Evolutionary conservation across 2,329 filamentous ascomycete genomes (phyloP).

Genomic region (Penicillium polonicum): DNA sequence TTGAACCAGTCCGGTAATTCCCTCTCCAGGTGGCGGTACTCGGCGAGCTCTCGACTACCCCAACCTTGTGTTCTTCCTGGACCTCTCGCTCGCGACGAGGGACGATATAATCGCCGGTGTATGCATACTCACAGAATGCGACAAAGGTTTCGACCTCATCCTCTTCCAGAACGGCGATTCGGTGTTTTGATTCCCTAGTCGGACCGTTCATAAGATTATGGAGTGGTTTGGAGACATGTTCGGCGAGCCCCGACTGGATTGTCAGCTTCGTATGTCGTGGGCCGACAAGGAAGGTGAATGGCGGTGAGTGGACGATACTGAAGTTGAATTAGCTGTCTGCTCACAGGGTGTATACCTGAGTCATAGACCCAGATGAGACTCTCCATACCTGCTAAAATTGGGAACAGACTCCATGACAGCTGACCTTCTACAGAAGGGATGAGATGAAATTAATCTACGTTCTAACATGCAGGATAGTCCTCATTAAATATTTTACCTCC

Average conservation of each 20-base stretch:
- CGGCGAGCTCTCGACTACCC: slow-evolving; percentile 12
- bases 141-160: slow-evolving; percentile 51
- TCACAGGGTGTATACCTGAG: neutral
- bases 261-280: slow-evolving; percentile 47
- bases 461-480: neutral
- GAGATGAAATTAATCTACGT: neutral
- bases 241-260: slow-evolving; percentile 47
- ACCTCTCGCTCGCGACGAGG: slow-evolving; percentile 22
- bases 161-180: slow-evolving; percentile 46
- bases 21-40: slow-evolving; percentile 19
- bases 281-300: slow-evolving; percentile 50
- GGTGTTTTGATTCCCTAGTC: slow-evolving; percentile 46
- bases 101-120: slow-evolving; percentile 49
- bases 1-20: slow-evolving; percentile 22
- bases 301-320: slow-evolving; percentile 46
- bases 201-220: slow-evolving; percentile 47
- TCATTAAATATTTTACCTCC: slow-evolving; percentile 3
- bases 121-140: slow-evolving; percentile 51
- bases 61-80: slow-evolving; percentile 21
- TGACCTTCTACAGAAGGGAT: slow-evolving; percentile 7
- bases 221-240: slow-evolving; percentile 46
- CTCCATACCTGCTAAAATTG: slow-evolving; percentile 38
- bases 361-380: neutral
- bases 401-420: slow-evolving; percentile 28
- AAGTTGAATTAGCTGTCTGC: neutral